A percentile compares a stretch with the other conserved stretches of the same genome.
Evolutionary conservation across 2,329 filamentous ascomycete genomes (phyloP).

Genomic region (Ophiostoma sp.): DNA sequence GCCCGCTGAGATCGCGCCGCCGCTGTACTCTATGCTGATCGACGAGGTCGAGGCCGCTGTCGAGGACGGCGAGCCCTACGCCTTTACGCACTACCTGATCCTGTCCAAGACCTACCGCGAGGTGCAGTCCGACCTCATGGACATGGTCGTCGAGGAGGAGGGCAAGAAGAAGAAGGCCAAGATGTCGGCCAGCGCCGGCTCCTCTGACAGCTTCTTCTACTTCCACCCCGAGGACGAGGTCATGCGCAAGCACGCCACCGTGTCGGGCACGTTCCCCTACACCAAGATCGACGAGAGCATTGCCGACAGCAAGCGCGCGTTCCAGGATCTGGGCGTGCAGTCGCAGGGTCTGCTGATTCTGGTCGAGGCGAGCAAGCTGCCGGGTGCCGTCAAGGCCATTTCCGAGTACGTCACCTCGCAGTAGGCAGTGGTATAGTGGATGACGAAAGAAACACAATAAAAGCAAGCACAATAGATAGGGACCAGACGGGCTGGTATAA

Average conservation of each 20-base stretch:
- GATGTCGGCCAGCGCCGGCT: neutral
- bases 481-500: neutral
- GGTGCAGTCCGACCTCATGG: conserved; percentile 65
- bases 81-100: conserved; percentile 88
- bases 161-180: conserved; percentile 54
- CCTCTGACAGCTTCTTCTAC: conserved; percentile 58
- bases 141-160: conserved; percentile 22
- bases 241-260: conserved; percentile 68
- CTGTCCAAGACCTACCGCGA: conserved; percentile 90
- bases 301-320: conserved; percentile 87
- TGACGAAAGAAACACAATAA: conserved; percentile 9
- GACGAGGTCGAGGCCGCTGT: conserved; percentile 87
- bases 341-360: conserved; percentile 79
- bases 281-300: conserved; percentile 74
- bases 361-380: conserved; percentile 74
- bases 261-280: conserved; percentile 67
- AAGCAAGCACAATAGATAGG: neutral
- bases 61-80: conserved; percentile 85
- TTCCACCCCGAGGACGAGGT: conserved; percentile 97
- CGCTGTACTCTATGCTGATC: conserved; percentile 88
- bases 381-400: conserved; percentile 68
- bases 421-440: conserved; percentile 25
- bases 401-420: conserved; percentile 63
- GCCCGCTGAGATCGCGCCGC: conserved; percentile 85
- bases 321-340: conserved; percentile 87